These are phyloP conservation scores for Pholiota microspora DNA, from an alignment of 768 basidiomycete genomes.

Conservation along the genomic window DNA sequence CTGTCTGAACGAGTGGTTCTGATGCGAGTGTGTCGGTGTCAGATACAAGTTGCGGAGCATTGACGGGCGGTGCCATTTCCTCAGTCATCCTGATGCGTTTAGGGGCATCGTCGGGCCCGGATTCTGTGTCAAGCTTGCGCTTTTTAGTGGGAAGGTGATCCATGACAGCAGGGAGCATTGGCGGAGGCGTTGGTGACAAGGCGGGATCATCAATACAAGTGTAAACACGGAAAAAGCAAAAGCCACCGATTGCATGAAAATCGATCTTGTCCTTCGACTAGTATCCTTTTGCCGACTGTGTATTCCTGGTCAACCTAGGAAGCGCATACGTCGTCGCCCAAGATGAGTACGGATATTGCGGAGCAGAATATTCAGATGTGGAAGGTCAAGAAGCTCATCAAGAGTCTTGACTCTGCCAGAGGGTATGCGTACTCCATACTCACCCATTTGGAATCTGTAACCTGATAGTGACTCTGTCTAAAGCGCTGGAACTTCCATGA, in stretches of 20 bases:
- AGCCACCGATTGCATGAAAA: slow-evolving; percentile 18
- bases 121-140: slow-evolving; percentile 38
- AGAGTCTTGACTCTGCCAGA: slow-evolving; percentile 92
- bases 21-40: background rate
- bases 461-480: slow-evolving; percentile 20
- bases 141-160: slow-evolving; percentile 29
- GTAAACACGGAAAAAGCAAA: slow-evolving; percentile 31
- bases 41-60: background rate
- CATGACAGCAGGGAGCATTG: slow-evolving; percentile 9
- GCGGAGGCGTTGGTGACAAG: slow-evolving; percentile 15
- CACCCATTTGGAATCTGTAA: slow-evolving; percentile 10
- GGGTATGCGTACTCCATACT: slow-evolving; percentile 46
- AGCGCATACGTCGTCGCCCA: slow-evolving; percentile 38
- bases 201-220: slow-evolving; percentile 23
- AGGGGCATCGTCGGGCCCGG: slow-evolving; percentile 13
- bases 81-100: slow-evolving; percentile 35
- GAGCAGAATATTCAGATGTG: slow-evolving; percentile 97
- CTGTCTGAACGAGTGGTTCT: background rate
- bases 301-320: slow-evolving; percentile 28
- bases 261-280: slow-evolving; percentile 25
- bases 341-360: slow-evolving; percentile 80
- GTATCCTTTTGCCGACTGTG: slow-evolving; percentile 23
- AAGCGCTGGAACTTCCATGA: slow-evolving; percentile 98
- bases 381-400: slow-evolving; percentile 99
- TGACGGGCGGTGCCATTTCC: background rate